Percentiles rank a stretch among this genome's conserved stretches.
These are phyloP conservation scores for Sclerotinia trifoliorum DNA, from an alignment of 2,329 filamentous ascomycete species.

Conservation along the genomic window DNA sequence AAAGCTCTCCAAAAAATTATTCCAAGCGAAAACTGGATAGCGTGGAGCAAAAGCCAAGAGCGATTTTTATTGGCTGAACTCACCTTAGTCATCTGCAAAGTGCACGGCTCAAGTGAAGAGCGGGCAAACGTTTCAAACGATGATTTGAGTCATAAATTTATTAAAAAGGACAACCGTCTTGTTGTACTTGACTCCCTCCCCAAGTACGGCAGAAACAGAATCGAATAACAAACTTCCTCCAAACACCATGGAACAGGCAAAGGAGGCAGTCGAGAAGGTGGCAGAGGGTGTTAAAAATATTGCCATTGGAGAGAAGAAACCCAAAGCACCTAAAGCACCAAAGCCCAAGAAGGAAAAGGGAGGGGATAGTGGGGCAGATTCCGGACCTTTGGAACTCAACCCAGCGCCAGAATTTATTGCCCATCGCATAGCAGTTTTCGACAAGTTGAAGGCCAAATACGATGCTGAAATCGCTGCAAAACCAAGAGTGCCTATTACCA, in stretches of 20 bases:
- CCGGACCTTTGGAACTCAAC: slow-evolving; percentile 48
- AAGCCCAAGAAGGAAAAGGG: slow-evolving; percentile 51
- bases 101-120: slow-evolving; percentile 5
- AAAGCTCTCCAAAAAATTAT: slow-evolving; percentile 26
- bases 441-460: slow-evolving; percentile 80
- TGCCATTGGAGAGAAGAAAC: slow-evolving; percentile 47
- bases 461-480: slow-evolving; percentile 72
- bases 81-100: slow-evolving; percentile 5
- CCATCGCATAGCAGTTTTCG: slow-evolving; percentile 82
- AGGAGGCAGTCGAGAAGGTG: slow-evolving; percentile 49
- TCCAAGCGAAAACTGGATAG: slow-evolving; percentile 24
- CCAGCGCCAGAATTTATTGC: slow-evolving; percentile 74
- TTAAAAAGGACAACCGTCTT: slow-evolving; percentile 14
- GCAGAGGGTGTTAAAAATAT: slow-evolving; percentile 61
- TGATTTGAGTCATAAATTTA: slow-evolving; percentile 21
- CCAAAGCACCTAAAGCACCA: slow-evolving; percentile 41
- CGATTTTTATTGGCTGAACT: slow-evolving; percentile 13
- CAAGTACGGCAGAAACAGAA: slow-evolving; percentile 3
- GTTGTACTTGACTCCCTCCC: slow-evolving; percentile 8
- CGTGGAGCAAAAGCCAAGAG: slow-evolving; percentile 9
- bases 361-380: slow-evolving; percentile 46
- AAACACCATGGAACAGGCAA: slow-evolving; percentile 48
- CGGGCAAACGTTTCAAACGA: slow-evolving; percentile 4
- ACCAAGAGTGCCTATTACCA: slow-evolving; percentile 70
- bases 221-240: slow-evolving; percentile 8